phyloP scores from a whole-genome alignment of 148 eudicot genomes.

The Rhododendron kiyosumense region DNA sequence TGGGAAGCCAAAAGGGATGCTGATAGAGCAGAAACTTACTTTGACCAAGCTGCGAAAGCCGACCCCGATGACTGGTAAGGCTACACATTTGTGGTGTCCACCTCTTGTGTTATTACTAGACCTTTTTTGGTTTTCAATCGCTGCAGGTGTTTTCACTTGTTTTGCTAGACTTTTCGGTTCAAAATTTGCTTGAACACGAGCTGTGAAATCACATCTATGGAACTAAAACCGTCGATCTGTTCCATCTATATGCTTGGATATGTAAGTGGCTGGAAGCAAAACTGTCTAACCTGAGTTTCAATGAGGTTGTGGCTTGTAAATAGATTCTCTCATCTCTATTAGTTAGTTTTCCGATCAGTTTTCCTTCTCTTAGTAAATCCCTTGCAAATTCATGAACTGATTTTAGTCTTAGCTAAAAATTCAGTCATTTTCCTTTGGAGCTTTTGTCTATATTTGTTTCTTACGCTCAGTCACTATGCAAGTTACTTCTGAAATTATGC shows the following conservation, averaged over 20 bases:
- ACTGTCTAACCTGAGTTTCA: not conserved
- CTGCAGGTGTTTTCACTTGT: not conserved
- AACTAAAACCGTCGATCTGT: not conserved
- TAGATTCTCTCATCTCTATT: not conserved
- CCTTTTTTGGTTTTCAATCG: not conserved
- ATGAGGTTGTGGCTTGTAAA: not conserved
- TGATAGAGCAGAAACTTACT: conserved; percentile 44
- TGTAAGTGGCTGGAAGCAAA: not conserved
- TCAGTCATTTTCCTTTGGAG: not conserved
- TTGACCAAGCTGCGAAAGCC: conserved; percentile 49
- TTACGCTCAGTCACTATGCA: not conserved
- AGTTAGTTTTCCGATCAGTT: not conserved
- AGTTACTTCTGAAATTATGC: not conserved
- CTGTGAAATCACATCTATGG: not conserved
- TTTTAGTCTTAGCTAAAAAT: not conserved
- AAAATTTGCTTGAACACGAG: not conserved
- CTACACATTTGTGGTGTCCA: not conserved
- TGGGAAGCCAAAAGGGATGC: conserved; percentile 53
- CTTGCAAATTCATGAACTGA: not conserved
- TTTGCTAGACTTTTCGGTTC: not conserved
- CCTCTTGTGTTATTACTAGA: not conserved
- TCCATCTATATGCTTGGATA: not conserved
- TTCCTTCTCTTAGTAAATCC: not conserved
- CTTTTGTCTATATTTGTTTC: too few relatives aligned
- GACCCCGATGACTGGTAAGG: conserved; percentile 51